These are phyloP conservation scores for Fragaria vesca DNA, from an alignment of 306 rosid species.

Conservation along the genomic window DNA sequence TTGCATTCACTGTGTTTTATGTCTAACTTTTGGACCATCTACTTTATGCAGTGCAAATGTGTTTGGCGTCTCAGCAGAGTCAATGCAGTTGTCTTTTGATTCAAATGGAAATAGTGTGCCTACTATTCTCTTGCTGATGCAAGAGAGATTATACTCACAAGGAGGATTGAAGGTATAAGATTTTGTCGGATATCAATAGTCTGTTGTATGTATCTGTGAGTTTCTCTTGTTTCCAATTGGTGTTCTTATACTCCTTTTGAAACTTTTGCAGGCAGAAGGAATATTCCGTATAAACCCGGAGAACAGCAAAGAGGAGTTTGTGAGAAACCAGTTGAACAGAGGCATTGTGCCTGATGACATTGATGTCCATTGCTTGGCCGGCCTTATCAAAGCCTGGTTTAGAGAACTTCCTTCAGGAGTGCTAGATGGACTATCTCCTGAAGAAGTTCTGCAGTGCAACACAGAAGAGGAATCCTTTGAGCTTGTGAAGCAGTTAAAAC, in stretches of 20 bases:
- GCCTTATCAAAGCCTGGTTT: slow-evolving; percentile 96
- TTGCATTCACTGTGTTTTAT: slow-evolving; percentile 4
- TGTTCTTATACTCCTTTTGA: not conserved
- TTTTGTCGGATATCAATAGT: not conserved
- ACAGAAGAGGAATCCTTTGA: slow-evolving; percentile 78
- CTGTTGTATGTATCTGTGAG: not conserved
- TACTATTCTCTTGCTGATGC: slow-evolving; percentile 85
- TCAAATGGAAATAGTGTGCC: slow-evolving; percentile 90
- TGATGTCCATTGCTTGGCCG: slow-evolving; percentile 89
- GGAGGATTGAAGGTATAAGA: slow-evolving; percentile 74
- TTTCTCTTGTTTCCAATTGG: not conserved
- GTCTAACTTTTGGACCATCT: slow-evolving; percentile 23
- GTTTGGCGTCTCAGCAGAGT: slow-evolving; percentile 94
- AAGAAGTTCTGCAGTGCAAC: slow-evolving; percentile 86
- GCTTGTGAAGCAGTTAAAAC: slow-evolving; percentile 78
- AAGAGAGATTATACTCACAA: slow-evolving; percentile 81
- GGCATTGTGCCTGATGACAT: slow-evolving; percentile 86
- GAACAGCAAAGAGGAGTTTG: slow-evolving; percentile 77
- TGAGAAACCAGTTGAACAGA: slow-evolving; percentile 77
- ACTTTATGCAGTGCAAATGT: slow-evolving; percentile 67
- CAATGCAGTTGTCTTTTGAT: slow-evolving; percentile 91
- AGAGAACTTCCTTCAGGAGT: slow-evolving; percentile 95
- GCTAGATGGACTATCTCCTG: slow-evolving; percentile 93
- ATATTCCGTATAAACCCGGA: slow-evolving; percentile 90
- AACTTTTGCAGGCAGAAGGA: slow-evolving; percentile 72